A percentile compares a stretch with the other conserved stretches of the same genome.
Evolutionary conservation across 108 stramenopile genomes (phyloP).

Genomic region (Aurantiochytrium sp.): DNA sequence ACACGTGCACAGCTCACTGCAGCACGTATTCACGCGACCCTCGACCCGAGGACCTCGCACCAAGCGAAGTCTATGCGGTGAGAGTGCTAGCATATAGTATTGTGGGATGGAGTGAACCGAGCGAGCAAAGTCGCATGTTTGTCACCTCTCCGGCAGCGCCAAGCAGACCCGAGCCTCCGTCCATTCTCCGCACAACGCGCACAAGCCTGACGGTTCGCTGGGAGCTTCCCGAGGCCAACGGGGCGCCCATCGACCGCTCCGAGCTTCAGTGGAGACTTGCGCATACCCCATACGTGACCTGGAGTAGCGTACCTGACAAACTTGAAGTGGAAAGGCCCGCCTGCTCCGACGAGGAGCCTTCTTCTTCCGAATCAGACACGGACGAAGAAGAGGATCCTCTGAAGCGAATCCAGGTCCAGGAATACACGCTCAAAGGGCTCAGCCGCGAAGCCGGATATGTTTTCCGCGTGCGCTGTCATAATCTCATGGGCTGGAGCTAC

Average conservation of each 20-base stretch:
- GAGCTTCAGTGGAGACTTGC: not conserved
- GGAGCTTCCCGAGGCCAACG: not conserved
- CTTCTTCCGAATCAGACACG: constrained; percentile 3
- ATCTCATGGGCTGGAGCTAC: constrained; percentile 2
- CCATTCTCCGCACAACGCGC: not conserved
- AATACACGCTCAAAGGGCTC: not conserved
- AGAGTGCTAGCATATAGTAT: not conserved
- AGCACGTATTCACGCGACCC: not conserved
- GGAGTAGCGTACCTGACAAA: not conserved
- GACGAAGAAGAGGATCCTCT: not conserved
- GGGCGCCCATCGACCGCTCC: constrained; percentile 1
- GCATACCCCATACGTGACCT: not conserved
- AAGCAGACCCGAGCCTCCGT: not conserved
- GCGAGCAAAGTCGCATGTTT: not conserved
- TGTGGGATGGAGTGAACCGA: constrained; percentile 2
- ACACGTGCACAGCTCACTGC: not conserved
- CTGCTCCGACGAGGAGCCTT: not conserved
- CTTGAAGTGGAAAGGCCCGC: not conserved
- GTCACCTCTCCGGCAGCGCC: not conserved
- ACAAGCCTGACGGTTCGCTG: not conserved
- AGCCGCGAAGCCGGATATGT: not conserved
- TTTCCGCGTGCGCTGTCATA: constrained; percentile 7
- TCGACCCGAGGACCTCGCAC: not conserved
- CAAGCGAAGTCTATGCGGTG: not conserved
- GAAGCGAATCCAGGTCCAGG: not conserved